A percentile compares a stretch with the other conserved stretches of the same genome.
phyloP scores from a whole-genome alignment of 2,329 filamentous ascomycete species.

The Neopestalotiopsis sp. region DNA sequence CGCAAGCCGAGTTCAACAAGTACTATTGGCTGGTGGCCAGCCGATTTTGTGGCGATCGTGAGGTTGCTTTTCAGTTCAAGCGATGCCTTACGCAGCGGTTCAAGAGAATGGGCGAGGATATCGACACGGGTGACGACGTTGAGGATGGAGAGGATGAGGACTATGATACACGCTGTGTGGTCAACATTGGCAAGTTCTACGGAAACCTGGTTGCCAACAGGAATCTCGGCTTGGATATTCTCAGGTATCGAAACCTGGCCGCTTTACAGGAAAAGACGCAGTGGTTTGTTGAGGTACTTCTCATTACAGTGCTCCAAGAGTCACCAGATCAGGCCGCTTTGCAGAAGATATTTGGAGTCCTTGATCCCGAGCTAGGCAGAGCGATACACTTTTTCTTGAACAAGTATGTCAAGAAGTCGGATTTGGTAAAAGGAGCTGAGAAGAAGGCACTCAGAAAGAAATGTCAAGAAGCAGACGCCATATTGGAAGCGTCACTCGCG shows the following conservation, averaged over 20 bases:
- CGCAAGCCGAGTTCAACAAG: conserved; percentile 85
- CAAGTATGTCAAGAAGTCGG: conserved; percentile 73
- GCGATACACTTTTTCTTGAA: conserved; percentile 82
- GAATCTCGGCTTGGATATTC: conserved; percentile 51
- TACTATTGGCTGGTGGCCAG: conserved; percentile 90
- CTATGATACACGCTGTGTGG: conserved; percentile 56
- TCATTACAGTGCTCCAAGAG: conserved; percentile 77
- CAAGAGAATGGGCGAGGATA: conserved; percentile 80
- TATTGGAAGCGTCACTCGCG: conserved; percentile 37
- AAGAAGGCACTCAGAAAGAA: conserved; percentile 55
- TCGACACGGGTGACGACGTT: conserved; percentile 62
- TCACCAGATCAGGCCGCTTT: conserved; percentile 61
- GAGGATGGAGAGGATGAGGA: conserved; percentile 61
- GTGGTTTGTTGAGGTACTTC: conserved; percentile 79
- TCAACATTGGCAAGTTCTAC: conserved; percentile 61
- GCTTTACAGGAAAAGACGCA: conserved; percentile 78
- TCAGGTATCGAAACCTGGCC: conserved; percentile 78
- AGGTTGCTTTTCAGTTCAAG: conserved; percentile 83
- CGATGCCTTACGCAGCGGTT: conserved; percentile 88
- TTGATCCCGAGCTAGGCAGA: conserved; percentile 70
- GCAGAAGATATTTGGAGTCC: conserved; percentile 69
- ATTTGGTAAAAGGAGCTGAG: conserved; percentile 53
- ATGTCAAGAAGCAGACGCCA: conserved; percentile 48
- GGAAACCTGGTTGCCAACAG: conserved; percentile 55
- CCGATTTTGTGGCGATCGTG: conserved; percentile 76